Conservation (phyloP, 805 yeast species). For the Spathaspora hagerdaliae region DNA sequence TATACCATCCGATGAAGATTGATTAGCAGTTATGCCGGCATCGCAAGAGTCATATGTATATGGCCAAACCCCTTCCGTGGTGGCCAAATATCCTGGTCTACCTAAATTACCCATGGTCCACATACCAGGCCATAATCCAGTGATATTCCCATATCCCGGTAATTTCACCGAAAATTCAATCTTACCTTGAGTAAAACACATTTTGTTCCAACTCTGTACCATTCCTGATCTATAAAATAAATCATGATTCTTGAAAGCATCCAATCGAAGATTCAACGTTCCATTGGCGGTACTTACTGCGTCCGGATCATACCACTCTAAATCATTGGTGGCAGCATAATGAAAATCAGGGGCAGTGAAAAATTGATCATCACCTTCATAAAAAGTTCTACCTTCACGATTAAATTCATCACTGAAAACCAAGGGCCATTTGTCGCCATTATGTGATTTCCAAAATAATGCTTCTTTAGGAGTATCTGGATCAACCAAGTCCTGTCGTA, state of each 20-base stretch:
- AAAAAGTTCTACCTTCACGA: conserved; percentile 84
- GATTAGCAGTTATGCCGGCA: conserved; percentile 93
- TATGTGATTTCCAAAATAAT: conserved; percentile 33
- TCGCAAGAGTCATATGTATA: conserved; percentile 84
- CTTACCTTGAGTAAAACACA: too few relatives aligned
- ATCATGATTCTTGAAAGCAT: conserved; percentile 76
- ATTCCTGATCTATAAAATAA: conserved; percentile 84
- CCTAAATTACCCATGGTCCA: too few relatives aligned
- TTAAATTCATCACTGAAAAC: conserved; percentile 93
- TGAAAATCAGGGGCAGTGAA: conserved; percentile 82
- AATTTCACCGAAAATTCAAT: conserved; percentile 72
- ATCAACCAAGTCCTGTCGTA: conserved; percentile 60
- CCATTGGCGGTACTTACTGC: conserved; percentile 70
- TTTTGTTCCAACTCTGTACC: too few relatives aligned
- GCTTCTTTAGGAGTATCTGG: conserved; percentile 64
- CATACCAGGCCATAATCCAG: too few relatives aligned
- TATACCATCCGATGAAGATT: conserved; percentile 85
- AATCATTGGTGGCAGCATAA: conserved; percentile 83
- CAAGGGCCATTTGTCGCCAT: conserved; percentile 82
- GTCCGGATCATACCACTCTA: conserved; percentile 96
- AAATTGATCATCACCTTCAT: too few relatives aligned
- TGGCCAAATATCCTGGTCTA: conserved; percentile 73
- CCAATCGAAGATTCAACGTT: too few relatives aligned
- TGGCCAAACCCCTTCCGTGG: conserved; percentile 95
- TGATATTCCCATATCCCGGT: conserved; percentile 73